Percentiles rank a stretch among this genome's conserved stretches.
phyloP scores from a whole-genome alignment of 2,329 filamentous ascomycete genomes.

The Aspergillus udagawae region DNA sequence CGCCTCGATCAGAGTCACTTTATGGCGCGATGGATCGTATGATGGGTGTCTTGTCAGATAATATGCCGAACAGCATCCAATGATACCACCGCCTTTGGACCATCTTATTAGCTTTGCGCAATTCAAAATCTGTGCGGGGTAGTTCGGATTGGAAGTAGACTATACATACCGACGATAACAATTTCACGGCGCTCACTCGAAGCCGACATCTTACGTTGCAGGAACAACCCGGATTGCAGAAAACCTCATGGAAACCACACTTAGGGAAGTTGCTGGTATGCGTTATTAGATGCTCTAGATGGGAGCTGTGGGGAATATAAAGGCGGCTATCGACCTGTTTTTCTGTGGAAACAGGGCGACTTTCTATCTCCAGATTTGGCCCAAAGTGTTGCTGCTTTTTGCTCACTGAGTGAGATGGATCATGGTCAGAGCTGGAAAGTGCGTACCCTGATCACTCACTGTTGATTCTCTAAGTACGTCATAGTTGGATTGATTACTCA shows the following conservation, averaged over 20 bases:
- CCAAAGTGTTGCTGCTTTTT: too few relatives aligned
- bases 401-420: too few relatives aligned
- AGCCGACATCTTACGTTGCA: constrained; percentile 27
- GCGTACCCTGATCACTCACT: too few relatives aligned
- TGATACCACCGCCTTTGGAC: constrained; percentile 75
- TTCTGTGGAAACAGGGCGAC: too few relatives aligned
- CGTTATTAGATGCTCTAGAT: background rate
- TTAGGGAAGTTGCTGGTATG: constrained; percentile 3
- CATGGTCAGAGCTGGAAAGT: too few relatives aligned
- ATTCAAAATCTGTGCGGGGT: constrained; percentile 19
- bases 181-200: constrained; percentile 33
- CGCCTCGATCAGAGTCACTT: constrained; percentile 83
- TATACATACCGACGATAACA: constrained; percentile 36
- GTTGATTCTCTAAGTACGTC: too few relatives aligned
- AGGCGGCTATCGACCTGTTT: background rate
- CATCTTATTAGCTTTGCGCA: constrained; percentile 11
- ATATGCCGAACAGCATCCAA: constrained; percentile 88
- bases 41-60: constrained; percentile 81
- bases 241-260: constrained; percentile 21
- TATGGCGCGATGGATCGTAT: constrained; percentile 70
- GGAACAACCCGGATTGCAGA: constrained; percentile 13
- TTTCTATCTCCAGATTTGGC: too few relatives aligned
- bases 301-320: background rate
- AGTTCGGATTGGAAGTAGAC: constrained; percentile 1
- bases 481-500: too few relatives aligned